Conservation (phyloP, 1,139 yeast genomes). For the Scheffersomyces segobiensis region DNA sequence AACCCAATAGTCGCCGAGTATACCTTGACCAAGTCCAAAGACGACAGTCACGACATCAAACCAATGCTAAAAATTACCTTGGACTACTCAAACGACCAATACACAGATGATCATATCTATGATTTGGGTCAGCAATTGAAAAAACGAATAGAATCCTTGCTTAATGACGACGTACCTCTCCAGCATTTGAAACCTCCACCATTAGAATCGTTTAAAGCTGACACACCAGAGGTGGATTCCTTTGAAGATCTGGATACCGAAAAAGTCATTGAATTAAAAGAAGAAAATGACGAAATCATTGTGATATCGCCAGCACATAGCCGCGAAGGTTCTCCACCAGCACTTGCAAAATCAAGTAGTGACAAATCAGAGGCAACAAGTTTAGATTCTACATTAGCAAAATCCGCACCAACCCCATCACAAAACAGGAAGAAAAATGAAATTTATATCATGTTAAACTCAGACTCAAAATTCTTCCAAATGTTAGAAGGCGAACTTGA, state of each 20-base stretch:
- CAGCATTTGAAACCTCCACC: constrained; percentile 7
- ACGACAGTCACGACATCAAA: constrained; percentile 21
- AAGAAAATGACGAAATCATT: constrained; percentile 17
- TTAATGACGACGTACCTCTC: constrained; percentile 14
- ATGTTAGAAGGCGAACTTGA: constrained; percentile 59
- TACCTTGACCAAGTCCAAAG: constrained; percentile 33
- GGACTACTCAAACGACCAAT: constrained; percentile 31
- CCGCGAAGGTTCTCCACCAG: constrained; percentile 10
- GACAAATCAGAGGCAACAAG: not conserved
- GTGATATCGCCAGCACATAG: constrained; percentile 19
- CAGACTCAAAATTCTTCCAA: constrained; percentile 55
- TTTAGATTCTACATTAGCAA: not conserved
- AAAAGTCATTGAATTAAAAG: constrained; percentile 20
- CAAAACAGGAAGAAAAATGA: constrained; percentile 21
- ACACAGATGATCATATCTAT: constrained; percentile 38
- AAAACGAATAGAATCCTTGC: constrained; percentile 29
- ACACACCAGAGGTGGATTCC: constrained; percentile 1
- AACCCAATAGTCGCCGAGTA: constrained; percentile 48
- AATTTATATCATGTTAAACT: constrained; percentile 38
- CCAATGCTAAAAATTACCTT: constrained; percentile 42
- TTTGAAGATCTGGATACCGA: constrained; percentile 5
- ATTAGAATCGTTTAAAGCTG: not conserved
- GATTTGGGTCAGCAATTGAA: constrained; percentile 34
- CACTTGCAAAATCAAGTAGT: constrained; percentile 2
- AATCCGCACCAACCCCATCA: not conserved